These are phyloP conservation scores for Antitrichia curtipendula DNA, from an alignment of 225 moss, liverwort and hornwort genomes.

Conservation along the genomic window DNA sequence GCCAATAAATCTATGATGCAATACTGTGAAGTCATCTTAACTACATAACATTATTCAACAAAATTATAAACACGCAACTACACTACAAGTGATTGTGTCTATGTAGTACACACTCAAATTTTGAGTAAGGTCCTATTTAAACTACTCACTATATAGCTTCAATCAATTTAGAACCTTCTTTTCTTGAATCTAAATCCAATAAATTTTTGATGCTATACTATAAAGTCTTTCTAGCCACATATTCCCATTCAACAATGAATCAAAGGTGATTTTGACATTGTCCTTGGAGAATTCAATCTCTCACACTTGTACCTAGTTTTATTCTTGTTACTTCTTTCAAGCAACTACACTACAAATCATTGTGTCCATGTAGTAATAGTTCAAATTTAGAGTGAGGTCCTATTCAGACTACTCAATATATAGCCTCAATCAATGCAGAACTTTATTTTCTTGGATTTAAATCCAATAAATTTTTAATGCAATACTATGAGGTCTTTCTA, in stretches of 20 bases:
- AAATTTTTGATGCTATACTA: background rate
- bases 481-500: background rate
- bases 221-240: background rate
- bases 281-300: background rate
- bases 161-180: background rate
- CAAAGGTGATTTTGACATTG: background rate
- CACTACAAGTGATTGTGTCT: background rate
- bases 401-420: too few relatives aligned
- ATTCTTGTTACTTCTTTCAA: background rate
- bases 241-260: rapidly evolving
- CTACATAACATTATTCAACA: too few relatives aligned
- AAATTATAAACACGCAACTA: background rate
- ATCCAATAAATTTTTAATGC: background rate
- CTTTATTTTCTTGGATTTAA: too few relatives aligned
- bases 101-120: background rate
- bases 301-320: background rate
- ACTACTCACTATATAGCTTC: rapidly evolving
- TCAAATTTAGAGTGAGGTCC: too few relatives aligned
- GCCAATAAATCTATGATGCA: background rate
- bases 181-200: rapidly evolving
- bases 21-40: too few relatives aligned
- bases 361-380: too few relatives aligned
- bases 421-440: too few relatives aligned
- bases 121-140: too few relatives aligned
- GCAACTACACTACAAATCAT: too few relatives aligned